phyloP scores from a whole-genome alignment of 2,329 filamentous ascomycete species.

The Plenodomus tracheiphilus region DNA sequence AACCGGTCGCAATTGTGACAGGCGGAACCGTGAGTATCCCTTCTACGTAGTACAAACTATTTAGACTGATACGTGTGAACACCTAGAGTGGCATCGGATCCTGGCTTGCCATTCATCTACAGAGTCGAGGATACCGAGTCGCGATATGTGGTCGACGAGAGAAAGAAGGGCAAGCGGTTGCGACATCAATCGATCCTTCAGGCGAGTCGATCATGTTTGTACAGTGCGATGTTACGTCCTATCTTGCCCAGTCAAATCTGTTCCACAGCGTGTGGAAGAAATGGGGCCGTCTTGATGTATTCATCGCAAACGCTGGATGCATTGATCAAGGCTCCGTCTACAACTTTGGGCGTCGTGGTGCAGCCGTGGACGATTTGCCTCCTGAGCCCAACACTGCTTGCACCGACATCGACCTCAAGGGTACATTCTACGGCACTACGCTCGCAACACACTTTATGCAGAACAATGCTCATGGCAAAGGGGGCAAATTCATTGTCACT shows the following conservation, averaged over 20 bases:
- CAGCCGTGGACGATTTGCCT: conserved; percentile 40
- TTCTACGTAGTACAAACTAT: background rate
- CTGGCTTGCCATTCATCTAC: conserved; percentile 47
- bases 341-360: conserved; percentile 41
- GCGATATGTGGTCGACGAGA: conserved; percentile 48
- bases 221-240: conserved; percentile 52
- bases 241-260: conserved; percentile 48
- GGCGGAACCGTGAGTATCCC: background rate
- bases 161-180: conserved; percentile 39
- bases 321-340: conserved; percentile 52
- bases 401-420: conserved; percentile 56
- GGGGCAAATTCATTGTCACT: conserved; percentile 52
- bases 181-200: conserved; percentile 14
- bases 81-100: conserved; percentile 54
- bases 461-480: conserved; percentile 47
- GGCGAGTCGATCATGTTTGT: conserved; percentile 49
- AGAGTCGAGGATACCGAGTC: conserved; percentile 41
- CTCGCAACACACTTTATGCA: conserved; percentile 59
- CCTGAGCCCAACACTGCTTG: conserved; percentile 49
- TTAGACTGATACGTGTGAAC: conserved; percentile 3
- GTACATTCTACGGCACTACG: conserved; percentile 53
- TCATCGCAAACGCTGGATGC: conserved; percentile 57
- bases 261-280: conserved; percentile 50
- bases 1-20: background rate
- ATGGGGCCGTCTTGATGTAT: conserved; percentile 53